Evolutionary conservation across 208 protist species (phyloP).

Genomic region (Trypanosoma platydactyli): DNA sequence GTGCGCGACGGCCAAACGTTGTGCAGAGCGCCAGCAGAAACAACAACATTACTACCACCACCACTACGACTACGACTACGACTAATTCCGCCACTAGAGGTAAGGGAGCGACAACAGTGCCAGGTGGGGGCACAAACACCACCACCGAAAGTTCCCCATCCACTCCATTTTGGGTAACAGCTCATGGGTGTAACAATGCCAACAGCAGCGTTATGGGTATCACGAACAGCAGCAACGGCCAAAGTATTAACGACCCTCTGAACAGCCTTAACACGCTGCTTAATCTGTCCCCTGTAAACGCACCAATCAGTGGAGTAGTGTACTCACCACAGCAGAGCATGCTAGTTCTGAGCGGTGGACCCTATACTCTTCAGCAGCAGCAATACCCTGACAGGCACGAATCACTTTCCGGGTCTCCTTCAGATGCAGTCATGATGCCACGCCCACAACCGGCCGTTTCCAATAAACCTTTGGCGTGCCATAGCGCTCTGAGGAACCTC

Average conservation of each 20-base stretch:
- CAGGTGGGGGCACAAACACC: too few species aligned
- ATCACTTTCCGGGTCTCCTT: background rate
- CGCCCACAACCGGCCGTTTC: background rate
- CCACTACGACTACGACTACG: background rate
- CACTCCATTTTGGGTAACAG: slow-evolving; percentile 4
- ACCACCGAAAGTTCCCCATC: background rate
- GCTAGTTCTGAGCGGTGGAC: background rate
- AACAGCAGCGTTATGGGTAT: background rate
- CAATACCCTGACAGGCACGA: background rate
- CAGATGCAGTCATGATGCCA: background rate
- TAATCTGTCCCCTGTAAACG: slow-evolving; percentile 20
- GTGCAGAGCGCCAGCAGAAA: slow-evolving; percentile 1
- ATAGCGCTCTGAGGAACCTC: background rate
- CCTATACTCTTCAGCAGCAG: slow-evolving; percentile 17
- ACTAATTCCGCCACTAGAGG: too few species aligned
- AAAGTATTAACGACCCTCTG: slow-evolving; percentile 13
- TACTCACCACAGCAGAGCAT: background rate
- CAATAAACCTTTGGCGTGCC: background rate
- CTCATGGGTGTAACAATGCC: background rate
- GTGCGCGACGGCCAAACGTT: background rate
- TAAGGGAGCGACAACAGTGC: background rate
- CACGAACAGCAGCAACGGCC: background rate
- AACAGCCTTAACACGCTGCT: slow-evolving; percentile 9
- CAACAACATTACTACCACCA: background rate
- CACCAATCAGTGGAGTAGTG: background rate